Evolutionary conservation across 2,329 filamentous ascomycete species (phyloP).

Genomic region (Colletotrichum sp.): DNA sequence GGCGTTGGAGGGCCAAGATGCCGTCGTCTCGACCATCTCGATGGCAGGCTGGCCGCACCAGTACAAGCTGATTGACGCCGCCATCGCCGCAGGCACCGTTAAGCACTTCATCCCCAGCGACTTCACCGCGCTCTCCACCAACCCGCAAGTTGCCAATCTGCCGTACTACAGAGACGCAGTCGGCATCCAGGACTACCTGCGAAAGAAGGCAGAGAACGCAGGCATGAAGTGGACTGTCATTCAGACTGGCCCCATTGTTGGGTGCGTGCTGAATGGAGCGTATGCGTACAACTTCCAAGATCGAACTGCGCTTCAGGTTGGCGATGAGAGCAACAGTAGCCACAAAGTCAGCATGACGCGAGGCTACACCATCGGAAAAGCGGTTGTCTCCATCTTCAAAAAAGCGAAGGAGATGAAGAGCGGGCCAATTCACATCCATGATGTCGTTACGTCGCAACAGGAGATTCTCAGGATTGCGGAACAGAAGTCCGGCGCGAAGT

Average conservation of each 20-base stretch:
- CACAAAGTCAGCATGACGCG: slow-evolving; percentile 50
- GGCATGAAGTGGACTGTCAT: slow-evolving; percentile 36
- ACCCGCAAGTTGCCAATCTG: slow-evolving; percentile 15
- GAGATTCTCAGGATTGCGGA: slow-evolving; percentile 44
- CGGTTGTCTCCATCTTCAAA: slow-evolving; percentile 51
- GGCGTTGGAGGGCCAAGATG: slow-evolving; percentile 61
- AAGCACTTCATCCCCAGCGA: slow-evolving; percentile 60
- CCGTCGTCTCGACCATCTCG: slow-evolving; percentile 53
- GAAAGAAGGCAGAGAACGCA: slow-evolving; percentile 9
- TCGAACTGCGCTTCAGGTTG: slow-evolving; percentile 42
- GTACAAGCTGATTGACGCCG: slow-evolving; percentile 54
- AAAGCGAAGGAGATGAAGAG: slow-evolving; percentile 53
- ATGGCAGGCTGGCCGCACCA: slow-evolving; percentile 46
- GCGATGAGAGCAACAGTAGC: slow-evolving; percentile 46
- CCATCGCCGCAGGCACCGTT: slow-evolving; percentile 53
- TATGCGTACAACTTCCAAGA: slow-evolving; percentile 6
- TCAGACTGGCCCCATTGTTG: slow-evolving; percentile 47
- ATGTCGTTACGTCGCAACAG: slow-evolving; percentile 53
- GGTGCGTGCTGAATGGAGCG: slow-evolving; percentile 16
- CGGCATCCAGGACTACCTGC: slow-evolving; percentile 11
- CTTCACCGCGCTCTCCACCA: slow-evolving; percentile 36
- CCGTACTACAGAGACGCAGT: slow-evolving; percentile 19
- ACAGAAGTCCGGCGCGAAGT: slow-evolving; percentile 5
- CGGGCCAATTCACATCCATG: slow-evolving; percentile 55
- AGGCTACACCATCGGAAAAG: slow-evolving; percentile 46